Conservation (phyloP, 169 alveolate genomes). For the Eimeria necatrix region DNA sequence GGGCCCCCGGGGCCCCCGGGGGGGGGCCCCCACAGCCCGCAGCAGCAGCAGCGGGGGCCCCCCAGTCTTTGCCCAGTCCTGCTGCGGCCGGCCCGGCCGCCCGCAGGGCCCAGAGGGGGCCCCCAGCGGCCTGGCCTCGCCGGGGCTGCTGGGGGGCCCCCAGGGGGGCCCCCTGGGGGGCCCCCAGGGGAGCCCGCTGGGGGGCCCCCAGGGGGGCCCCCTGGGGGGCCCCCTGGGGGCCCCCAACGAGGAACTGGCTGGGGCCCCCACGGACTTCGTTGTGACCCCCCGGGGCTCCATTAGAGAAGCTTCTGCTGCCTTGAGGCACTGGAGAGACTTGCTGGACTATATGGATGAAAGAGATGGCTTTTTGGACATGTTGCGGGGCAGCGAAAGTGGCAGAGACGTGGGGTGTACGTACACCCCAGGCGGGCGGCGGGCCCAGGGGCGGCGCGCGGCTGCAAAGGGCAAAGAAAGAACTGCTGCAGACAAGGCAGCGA, state of each 20-base stretch:
- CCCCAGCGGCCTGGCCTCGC: neutral
- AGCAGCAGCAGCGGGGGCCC: neutral
- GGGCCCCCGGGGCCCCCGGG: slow-evolving; percentile 18
- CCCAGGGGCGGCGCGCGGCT: neutral
- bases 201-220: slow-evolving; percentile 28
- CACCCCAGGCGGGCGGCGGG: neutral
- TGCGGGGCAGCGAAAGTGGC: neutral
- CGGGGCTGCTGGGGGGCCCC: neutral
- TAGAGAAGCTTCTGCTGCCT: neutral
- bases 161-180: too few relatives aligned
- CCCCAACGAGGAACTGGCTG: neutral
- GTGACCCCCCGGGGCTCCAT: slow-evolving; percentile 18
- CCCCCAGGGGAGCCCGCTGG: too few relatives aligned
- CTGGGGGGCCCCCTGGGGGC: slow-evolving; percentile 53
- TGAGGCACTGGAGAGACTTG: neutral
- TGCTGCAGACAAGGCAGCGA: neutral
- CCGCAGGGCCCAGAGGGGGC: too few relatives aligned
- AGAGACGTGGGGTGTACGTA: neutral
- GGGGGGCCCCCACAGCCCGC: slow-evolving; percentile 3
- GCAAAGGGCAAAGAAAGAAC: neutral
- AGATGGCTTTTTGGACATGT: slow-evolving; percentile 18
- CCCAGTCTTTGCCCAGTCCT: too few relatives aligned
- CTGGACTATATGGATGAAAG: slow-evolving; percentile 1
- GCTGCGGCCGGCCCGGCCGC: too few relatives aligned
- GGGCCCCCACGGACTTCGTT: neutral